Evolutionary conservation across 2,329 filamentous ascomycete species (phyloP).

Genomic region (Trichoderma gracile): DNA sequence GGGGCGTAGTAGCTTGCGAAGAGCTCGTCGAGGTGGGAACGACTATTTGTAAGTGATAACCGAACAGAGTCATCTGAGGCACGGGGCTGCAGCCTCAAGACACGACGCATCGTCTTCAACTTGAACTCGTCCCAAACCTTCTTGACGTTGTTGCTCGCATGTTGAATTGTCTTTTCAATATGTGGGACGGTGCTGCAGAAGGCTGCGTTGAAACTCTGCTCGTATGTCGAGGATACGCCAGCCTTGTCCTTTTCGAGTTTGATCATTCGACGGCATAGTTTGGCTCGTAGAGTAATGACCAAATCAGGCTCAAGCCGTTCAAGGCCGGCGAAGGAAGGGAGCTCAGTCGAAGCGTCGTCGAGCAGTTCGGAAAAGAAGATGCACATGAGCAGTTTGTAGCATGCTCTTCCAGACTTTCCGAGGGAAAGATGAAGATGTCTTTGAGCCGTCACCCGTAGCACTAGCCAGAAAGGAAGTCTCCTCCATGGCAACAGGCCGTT

Average conservation of each 20-base stretch:
- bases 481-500: slow-evolving; percentile 7
- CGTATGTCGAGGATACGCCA: slow-evolving; percentile 53
- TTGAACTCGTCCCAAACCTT: slow-evolving; percentile 46
- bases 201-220: background rate
- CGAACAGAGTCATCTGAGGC: slow-evolving; percentile 38
- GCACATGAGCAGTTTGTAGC: slow-evolving; percentile 24
- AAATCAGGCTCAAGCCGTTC: background rate
- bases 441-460: slow-evolving; percentile 24
- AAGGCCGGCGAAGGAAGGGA: background rate
- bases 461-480: slow-evolving; percentile 22
- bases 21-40: slow-evolving; percentile 33
- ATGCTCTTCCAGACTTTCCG: slow-evolving; percentile 28
- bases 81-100: slow-evolving; percentile 45
- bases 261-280: slow-evolving; percentile 23
- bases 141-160: slow-evolving; percentile 36
- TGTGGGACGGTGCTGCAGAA: background rate
- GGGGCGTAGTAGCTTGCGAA: background rate
- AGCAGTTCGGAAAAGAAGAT: slow-evolving; percentile 3
- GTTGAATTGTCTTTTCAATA: background rate
- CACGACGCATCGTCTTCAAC: slow-evolving; percentile 36
- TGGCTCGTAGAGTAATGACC: slow-evolving; percentile 2
- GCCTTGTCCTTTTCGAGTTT: slow-evolving; percentile 40
- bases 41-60: slow-evolving; percentile 47
- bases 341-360: slow-evolving; percentile 40
- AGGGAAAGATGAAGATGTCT: slow-evolving; percentile 34